These are phyloP conservation scores for Cenchrus fungigraminus DNA, from an alignment of 176 grass and related monocot species.

Conservation along the genomic window DNA sequence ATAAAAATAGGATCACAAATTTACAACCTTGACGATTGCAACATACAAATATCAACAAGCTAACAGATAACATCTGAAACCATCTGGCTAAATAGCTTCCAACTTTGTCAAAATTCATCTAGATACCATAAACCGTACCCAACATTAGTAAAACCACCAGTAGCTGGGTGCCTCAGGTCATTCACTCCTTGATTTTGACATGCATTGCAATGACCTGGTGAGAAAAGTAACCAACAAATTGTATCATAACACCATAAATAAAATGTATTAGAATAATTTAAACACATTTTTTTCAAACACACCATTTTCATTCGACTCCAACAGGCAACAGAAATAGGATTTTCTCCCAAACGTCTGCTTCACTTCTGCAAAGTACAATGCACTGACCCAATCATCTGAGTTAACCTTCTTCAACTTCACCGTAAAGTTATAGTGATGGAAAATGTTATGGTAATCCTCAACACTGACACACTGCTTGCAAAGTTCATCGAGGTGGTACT, in stretches of 20 bases:
- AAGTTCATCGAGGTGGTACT: neutral
- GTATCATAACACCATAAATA: neutral
- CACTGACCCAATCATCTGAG: neutral
- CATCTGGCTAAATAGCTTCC: no score
- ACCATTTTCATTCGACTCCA: constrained; percentile 17
- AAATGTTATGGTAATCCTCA: neutral
- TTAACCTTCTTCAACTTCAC: neutral
- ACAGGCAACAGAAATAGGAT: neutral
- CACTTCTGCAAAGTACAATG: constrained; percentile 29
- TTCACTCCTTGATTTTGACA: constrained; percentile 27
- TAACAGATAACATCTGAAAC: no score
- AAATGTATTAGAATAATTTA: neutral
- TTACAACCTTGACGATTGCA: no score
- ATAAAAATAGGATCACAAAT: no score
- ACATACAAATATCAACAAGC: no score
- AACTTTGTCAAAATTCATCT: no score
- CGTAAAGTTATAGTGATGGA: constrained; percentile 40
- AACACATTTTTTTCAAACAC: neutral
- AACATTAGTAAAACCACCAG: neutral
- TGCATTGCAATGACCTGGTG: constrained; percentile 5
- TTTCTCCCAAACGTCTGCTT: constrained; percentile 35
- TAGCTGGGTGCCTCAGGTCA: constrained; percentile 7
- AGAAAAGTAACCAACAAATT: neutral
- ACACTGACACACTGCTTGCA: constrained; percentile 5
- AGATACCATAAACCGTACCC: no score